Percentiles rank a stretch among this genome's conserved stretches.
These are phyloP conservation scores for Colletotrichum sp. DNA, from an alignment of 2,329 filamentous ascomycete genomes.

Conservation along the genomic window DNA sequence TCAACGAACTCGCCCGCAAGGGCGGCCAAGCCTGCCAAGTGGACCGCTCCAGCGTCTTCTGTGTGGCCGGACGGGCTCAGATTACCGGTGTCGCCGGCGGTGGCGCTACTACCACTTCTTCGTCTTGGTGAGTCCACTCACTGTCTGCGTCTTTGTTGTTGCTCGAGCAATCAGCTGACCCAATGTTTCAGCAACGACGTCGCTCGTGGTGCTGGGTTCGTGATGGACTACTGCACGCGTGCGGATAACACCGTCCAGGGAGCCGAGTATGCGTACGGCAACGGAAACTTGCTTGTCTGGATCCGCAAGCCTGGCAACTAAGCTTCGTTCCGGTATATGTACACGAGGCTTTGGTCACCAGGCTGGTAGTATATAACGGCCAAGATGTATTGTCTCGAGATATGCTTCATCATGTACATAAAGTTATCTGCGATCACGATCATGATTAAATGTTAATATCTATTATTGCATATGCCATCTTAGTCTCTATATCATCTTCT, in stretches of 20 bases:
- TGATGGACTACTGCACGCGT: constrained; percentile 16
- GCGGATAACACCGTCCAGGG: constrained; percentile 17
- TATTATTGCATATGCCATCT: not conserved
- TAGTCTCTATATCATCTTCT: not conserved
- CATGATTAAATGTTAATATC: not conserved
- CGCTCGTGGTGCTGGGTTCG: constrained; percentile 9
- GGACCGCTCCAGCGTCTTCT: not conserved
- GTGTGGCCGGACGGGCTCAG: not conserved
- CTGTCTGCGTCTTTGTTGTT: not conserved
- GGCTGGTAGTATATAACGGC: not conserved
- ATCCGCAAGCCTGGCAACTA: not conserved
- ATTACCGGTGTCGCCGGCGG: not conserved
- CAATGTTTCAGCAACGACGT: not conserved
- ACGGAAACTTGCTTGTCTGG: constrained; percentile 1
- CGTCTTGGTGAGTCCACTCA: constrained; percentile 1
- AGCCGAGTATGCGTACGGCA: not conserved
- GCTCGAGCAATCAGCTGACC: not conserved
- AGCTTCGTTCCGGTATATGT: accelerated
- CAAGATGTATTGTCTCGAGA: not conserved
- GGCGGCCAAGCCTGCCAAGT: not conserved
- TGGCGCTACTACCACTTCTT: not conserved
- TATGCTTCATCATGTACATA: not conserved
- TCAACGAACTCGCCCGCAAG: constrained; percentile 11
- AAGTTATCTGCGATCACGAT: not conserved
- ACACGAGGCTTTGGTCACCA: not conserved